These are phyloP conservation scores for Striga hermonthica DNA, from an alignment of 305 asterid species.

Conservation along the genomic window DNA sequence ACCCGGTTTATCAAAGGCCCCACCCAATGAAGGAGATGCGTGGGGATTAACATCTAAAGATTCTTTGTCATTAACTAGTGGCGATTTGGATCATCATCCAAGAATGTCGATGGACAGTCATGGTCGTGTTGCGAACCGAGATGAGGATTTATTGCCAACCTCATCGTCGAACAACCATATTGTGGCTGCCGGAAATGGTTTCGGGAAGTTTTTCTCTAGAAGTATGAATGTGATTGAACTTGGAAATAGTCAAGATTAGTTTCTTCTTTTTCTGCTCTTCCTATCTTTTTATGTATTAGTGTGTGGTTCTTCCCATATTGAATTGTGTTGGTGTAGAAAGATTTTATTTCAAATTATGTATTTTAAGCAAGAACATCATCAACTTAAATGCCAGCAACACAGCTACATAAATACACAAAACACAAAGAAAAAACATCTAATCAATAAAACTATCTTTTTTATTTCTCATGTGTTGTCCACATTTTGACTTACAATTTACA, in stretches of 20 bases:
- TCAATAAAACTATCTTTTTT: background rate
- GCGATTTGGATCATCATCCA: conserved; percentile 35
- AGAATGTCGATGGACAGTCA: conserved; percentile 34
- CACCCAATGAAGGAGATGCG: conserved; percentile 29
- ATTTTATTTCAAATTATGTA: too few relatives aligned
- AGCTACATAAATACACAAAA: background rate
- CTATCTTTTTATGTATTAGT: conserved; percentile 4
- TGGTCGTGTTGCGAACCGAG: conserved; percentile 32
- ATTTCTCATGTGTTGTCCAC: background rate
- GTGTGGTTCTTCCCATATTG: conserved; percentile 8
- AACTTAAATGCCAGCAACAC: too few relatives aligned
- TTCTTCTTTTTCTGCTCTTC: background rate
- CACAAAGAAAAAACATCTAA: background rate
- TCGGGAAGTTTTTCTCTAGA: conserved; percentile 55
- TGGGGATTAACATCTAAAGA: conserved; percentile 45
- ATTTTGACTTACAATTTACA: too few relatives aligned
- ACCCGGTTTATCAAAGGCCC: conserved; percentile 43
- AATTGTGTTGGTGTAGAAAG: too few relatives aligned
- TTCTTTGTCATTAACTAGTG: conserved; percentile 12
- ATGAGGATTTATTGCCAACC: conserved; percentile 43
- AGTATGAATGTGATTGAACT: conserved; percentile 48
- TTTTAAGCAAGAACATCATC: too few relatives aligned
- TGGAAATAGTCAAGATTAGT: conserved; percentile 39
- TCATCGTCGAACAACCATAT: conserved; percentile 36
- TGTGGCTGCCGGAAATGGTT: conserved; percentile 46